A percentile compares a stretch with the other conserved stretches of the same genome.
phyloP scores from a whole-genome alignment of 1,139 yeast genomes.

The Candida tetrigidarum region DNA sequence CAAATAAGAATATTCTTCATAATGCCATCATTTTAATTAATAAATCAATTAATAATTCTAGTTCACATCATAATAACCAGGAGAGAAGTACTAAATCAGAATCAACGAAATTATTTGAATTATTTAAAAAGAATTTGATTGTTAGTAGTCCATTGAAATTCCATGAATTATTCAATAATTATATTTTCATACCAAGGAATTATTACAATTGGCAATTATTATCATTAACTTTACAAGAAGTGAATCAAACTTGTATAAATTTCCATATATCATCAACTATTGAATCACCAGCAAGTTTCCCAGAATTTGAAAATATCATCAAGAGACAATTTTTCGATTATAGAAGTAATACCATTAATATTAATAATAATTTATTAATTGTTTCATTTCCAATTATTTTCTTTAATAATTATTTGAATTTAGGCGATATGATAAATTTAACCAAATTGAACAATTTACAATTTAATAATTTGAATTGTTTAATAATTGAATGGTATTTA shows the following conservation, averaged over 20 bases:
- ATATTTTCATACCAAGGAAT: conserved; percentile 41
- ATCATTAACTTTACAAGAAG: conserved; percentile 43
- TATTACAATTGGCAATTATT: conserved; percentile 46
- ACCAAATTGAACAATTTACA: conserved; percentile 21
- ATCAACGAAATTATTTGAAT: conserved; percentile 28
- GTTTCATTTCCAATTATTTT: conserved; percentile 50
- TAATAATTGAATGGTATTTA: conserved; percentile 45
- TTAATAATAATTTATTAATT: conserved; percentile 47
- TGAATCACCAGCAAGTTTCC: conserved; percentile 16
- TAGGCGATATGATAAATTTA: conserved; percentile 20
- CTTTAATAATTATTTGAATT: conserved; percentile 17
- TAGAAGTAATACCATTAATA: conserved; percentile 26
- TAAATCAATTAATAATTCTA: conserved; percentile 40
- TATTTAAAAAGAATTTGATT: conserved; percentile 47
- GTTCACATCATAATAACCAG: neutral
- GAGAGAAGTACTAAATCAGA: neutral
- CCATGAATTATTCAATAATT: conserved; percentile 46
- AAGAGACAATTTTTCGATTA: conserved; percentile 26
- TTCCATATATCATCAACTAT: conserved; percentile 14
- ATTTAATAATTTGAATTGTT: conserved; percentile 22
- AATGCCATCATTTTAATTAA: conserved; percentile 52
- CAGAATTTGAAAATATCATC: conserved; percentile 16
- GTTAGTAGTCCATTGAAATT: conserved; percentile 49
- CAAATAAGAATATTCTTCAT: conserved; percentile 46
- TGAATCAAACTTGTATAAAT: conserved; percentile 24